These are phyloP conservation scores for Dillenia suffruticosa DNA, from an alignment of 164 flowering plant genomes.

Conservation along the genomic window DNA sequence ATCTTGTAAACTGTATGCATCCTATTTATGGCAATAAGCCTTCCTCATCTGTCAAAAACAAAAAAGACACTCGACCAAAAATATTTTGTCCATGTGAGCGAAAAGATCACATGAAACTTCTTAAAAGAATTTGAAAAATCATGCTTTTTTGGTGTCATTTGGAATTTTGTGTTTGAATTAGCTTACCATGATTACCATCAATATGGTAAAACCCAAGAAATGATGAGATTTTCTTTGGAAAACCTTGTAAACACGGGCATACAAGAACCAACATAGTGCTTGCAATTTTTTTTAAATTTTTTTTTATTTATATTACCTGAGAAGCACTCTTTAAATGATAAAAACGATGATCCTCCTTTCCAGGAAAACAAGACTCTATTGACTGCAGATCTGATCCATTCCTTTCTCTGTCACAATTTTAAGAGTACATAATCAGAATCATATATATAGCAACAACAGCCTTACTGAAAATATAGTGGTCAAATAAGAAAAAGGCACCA, in stretches of 20 bases:
- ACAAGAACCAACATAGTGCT: not conserved
- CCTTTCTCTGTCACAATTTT: conserved; percentile 26
- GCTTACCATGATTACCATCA: not conserved
- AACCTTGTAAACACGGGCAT: not conserved
- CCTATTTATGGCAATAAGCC: no score
- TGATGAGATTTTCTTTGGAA: not conserved
- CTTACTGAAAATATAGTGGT: not conserved
- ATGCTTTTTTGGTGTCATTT: not conserved
- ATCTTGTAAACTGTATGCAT: no score
- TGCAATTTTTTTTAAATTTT: not conserved
- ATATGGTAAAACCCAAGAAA: not conserved
- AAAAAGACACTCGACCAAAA: no score
- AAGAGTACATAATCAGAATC: conserved; percentile 1
- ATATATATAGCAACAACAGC: not conserved
- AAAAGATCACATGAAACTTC: no score
- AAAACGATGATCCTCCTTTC: conserved; percentile 35
- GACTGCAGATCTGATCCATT: conserved; percentile 24
- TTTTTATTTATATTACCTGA: conserved; percentile 18
- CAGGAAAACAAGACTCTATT: conserved; percentile 20
- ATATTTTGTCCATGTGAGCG: no score
- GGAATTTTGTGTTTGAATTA: not conserved
- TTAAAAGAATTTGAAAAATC: no score
- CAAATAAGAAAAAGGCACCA: conserved; percentile 3
- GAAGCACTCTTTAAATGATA: conserved; percentile 69
- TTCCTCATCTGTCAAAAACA: no score